These are phyloP conservation scores for Breynia disticha DNA, from an alignment of 441 rosid genomes.

Conservation along the genomic window DNA sequence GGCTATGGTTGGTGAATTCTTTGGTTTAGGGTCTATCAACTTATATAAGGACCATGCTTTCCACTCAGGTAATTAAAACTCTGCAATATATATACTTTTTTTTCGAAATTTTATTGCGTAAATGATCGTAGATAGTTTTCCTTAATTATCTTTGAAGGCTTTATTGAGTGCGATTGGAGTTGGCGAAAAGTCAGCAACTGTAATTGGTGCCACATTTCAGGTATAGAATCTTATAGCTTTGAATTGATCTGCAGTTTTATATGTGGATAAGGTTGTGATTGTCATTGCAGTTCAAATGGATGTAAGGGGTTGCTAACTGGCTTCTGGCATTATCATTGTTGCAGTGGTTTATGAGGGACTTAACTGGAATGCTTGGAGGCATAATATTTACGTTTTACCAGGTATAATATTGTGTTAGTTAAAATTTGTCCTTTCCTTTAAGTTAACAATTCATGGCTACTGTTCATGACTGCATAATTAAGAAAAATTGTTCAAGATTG, in stretches of 20 bases:
- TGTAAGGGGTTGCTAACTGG: neutral
- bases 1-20: conserved; percentile 4
- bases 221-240: conserved; percentile 21
- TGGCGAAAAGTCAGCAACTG: conserved; percentile 95
- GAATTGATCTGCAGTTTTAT: too few relatives aligned
- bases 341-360: conserved; percentile 96
- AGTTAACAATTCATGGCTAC: neutral
- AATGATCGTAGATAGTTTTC: neutral
- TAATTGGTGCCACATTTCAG: conserved; percentile 95
- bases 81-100: neutral
- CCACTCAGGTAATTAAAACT: conserved; percentile 61
- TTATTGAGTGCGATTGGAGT: conserved; percentile 94
- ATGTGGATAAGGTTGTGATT: too few relatives aligned
- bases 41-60: conserved; percentile 90
- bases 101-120: conserved; percentile 7
- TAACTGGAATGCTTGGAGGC: conserved; percentile 96
- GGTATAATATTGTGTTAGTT: conserved; percentile 25
- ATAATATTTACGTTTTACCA: conserved; percentile 85
- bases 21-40: conserved; percentile 68
- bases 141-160: conserved; percentile 37
- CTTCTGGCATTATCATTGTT: conserved; percentile 10
- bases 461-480: neutral
- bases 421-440: neutral
- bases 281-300: too few relatives aligned
- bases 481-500: neutral